These are phyloP conservation scores for Exobasidium cylindrosporum DNA, from an alignment of 1,284 basidiomycete species.

Conservation along the genomic window DNA sequence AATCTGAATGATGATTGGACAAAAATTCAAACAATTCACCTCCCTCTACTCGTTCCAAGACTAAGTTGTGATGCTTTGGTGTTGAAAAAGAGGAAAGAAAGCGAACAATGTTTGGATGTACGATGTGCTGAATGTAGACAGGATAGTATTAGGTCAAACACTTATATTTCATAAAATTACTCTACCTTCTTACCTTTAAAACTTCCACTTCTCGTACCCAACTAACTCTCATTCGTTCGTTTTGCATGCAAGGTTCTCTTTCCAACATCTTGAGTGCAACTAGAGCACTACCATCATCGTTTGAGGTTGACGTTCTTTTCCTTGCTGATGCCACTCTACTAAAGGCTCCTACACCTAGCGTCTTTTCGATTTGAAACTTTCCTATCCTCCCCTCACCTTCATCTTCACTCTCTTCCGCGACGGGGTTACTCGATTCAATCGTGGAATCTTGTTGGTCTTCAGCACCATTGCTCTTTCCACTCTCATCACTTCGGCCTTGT, in stretches of 20 bases:
- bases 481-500: too few relatives aligned
- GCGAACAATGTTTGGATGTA: slow-evolving; percentile 75
- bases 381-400: slow-evolving; percentile 35
- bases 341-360: slow-evolving; percentile 51
- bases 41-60: slow-evolving; percentile 73
- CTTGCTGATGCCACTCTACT: slow-evolving; percentile 45
- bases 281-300: slow-evolving; percentile 55
- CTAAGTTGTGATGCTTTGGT: slow-evolving; percentile 71
- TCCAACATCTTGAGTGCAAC: slow-evolving; percentile 85
- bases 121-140: neutral
- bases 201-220: slow-evolving; percentile 86
- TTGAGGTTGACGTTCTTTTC: neutral
- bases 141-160: too few relatives aligned
- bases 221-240: slow-evolving; percentile 73
- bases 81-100: slow-evolving; percentile 74
- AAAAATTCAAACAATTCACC: slow-evolving; percentile 78
- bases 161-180: too few relatives aligned
- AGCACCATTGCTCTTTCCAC: neutral
- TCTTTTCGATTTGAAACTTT: slow-evolving; percentile 35
- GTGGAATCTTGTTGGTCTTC: neutral
- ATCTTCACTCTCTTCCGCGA: slow-evolving; percentile 37
- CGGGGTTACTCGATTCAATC: neutral
- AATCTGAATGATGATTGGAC: slow-evolving; percentile 63
- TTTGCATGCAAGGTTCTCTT: slow-evolving; percentile 61
- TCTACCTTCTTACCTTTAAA: slow-evolving; percentile 62